Evolutionary conservation across 129 eudicot species (phyloP).

Genomic region (Ambrosia artemisiifolia): DNA sequence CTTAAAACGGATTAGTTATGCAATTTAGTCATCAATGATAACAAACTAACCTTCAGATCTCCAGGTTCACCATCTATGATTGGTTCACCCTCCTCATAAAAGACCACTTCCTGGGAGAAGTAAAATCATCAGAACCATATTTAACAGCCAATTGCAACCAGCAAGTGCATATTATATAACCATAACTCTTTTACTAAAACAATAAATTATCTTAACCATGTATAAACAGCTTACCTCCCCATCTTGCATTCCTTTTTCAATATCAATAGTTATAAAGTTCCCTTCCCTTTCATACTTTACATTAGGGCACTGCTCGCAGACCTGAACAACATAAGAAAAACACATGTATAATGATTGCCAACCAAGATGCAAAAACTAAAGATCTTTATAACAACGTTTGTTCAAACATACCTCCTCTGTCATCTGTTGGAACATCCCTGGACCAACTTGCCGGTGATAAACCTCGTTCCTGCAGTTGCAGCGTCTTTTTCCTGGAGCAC

Average conservation of each 20-base stretch:
- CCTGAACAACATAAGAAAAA: conserved; percentile 44
- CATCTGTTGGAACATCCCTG: conserved; percentile 99
- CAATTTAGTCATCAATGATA: conserved; percentile 5
- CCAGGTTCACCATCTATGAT: conserved; percentile 93
- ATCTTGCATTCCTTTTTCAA: conserved; percentile 99
- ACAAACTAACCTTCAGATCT: conserved; percentile 71
- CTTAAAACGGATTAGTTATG: not conserved
- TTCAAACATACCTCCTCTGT: conserved; percentile 74
- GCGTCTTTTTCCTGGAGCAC: conserved; percentile 89
- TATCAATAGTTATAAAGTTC: conserved; percentile 77
- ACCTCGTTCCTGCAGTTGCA: conserved; percentile 97
- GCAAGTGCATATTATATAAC: not conserved
- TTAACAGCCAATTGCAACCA: conserved; percentile 9
- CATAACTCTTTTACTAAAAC: not conserved
- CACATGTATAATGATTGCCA: not conserved
- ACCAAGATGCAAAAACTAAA: not conserved
- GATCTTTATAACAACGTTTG: conserved; percentile 11
- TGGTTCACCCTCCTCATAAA: conserved; percentile 94
- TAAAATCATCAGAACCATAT: conserved; percentile 3
- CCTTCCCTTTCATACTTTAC: conserved; percentile 92
- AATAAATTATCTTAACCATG: not conserved
- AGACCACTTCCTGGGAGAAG: conserved; percentile 68
- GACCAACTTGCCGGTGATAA: conserved; percentile 95
- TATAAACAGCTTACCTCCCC: conserved; percentile 65
- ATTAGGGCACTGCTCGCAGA: conserved; percentile 90